Evolutionary conservation across 495 filamentous ascomycete genomes (phyloP).

Genomic region (Patellaria atrata): DNA sequence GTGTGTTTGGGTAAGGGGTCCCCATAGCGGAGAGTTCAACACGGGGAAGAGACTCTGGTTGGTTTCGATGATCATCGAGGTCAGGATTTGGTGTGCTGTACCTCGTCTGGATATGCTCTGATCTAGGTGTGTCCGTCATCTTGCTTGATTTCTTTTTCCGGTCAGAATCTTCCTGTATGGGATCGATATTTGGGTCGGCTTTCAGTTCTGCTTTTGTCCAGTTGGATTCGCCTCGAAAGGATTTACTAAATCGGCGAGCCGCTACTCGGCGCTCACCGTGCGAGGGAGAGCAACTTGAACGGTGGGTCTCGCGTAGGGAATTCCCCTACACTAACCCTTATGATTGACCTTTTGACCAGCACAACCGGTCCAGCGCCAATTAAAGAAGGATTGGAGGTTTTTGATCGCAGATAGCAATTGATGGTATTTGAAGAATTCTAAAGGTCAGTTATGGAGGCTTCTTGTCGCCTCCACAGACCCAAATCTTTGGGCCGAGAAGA

Average conservation of each 20-base stretch:
- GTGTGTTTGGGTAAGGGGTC: constrained; percentile 21
- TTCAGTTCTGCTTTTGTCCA: too few relatives aligned
- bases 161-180: too few relatives aligned
- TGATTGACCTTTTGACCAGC: constrained; percentile 1
- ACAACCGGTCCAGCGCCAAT: too few relatives aligned
- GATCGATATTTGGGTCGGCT: too few relatives aligned
- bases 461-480: constrained; percentile 92
- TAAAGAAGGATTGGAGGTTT: too few relatives aligned
- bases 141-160: constrained; percentile 23
- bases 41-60: constrained; percentile 51
- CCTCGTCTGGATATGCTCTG: constrained; percentile 42
- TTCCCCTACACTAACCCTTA: constrained; percentile 34
- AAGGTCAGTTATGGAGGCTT: constrained; percentile 88
- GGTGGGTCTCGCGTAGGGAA: constrained; percentile 29
- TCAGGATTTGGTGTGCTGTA: constrained; percentile 74
- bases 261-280: constrained; percentile 28
- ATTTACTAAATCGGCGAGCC: constrained; percentile 21
- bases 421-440: too few relatives aligned
- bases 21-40: constrained; percentile 39
- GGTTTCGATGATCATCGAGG: constrained; percentile 84
- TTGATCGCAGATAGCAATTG: constrained; percentile 9
- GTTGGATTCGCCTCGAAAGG: constrained; percentile 9
- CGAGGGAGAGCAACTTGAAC: constrained; percentile 23
- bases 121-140: constrained; percentile 42
- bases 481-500: constrained; percentile 77